Conservation (phyloP, 2,329 filamentous ascomycete genomes). For the Diaporthe sp. region DNA sequence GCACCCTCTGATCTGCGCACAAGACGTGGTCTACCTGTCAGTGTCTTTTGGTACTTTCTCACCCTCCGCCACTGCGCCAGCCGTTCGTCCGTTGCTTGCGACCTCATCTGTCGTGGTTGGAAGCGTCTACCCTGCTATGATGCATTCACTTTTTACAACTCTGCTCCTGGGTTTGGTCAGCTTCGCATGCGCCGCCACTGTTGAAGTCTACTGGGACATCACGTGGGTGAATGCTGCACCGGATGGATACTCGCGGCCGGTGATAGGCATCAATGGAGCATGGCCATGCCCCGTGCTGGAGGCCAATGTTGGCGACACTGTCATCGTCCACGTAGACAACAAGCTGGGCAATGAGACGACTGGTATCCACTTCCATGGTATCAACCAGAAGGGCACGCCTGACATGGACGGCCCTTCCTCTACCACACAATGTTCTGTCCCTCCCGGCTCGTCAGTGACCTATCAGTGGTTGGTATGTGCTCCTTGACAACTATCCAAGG, state of each 20-base stretch:
- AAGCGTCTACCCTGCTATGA: slow-evolving; percentile 6
- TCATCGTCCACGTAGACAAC: slow-evolving; percentile 65
- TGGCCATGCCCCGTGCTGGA: slow-evolving; percentile 73
- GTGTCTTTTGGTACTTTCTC: not conserved
- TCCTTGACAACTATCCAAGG: not conserved
- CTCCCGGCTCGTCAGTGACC: slow-evolving; percentile 64
- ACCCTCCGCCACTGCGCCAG: not conserved
- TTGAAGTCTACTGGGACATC: slow-evolving; percentile 56
- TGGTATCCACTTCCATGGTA: slow-evolving; percentile 71
- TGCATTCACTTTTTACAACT: slow-evolving; percentile 10
- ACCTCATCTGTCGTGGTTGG: not conserved
- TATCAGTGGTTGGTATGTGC: slow-evolving; percentile 64
- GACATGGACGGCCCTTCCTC: slow-evolving; percentile 72
- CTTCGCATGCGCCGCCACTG: slow-evolving; percentile 48
- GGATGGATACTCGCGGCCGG: slow-evolving; percentile 54
- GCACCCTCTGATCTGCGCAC: slow-evolving; percentile 14
- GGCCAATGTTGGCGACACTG: slow-evolving; percentile 64
- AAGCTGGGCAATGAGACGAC: slow-evolving; percentile 66
- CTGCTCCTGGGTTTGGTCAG: slow-evolving; percentile 44
- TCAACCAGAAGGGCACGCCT: slow-evolving; percentile 66
- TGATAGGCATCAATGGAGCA: slow-evolving; percentile 70
- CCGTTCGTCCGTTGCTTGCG: not conserved
- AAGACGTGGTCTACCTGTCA: not conserved
- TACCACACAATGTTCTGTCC: slow-evolving; percentile 68
- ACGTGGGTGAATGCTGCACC: slow-evolving; percentile 57